Conservation (phyloP, 495 filamentous ascomycete genomes). For the Thermochaetoides thermophila region DNA sequence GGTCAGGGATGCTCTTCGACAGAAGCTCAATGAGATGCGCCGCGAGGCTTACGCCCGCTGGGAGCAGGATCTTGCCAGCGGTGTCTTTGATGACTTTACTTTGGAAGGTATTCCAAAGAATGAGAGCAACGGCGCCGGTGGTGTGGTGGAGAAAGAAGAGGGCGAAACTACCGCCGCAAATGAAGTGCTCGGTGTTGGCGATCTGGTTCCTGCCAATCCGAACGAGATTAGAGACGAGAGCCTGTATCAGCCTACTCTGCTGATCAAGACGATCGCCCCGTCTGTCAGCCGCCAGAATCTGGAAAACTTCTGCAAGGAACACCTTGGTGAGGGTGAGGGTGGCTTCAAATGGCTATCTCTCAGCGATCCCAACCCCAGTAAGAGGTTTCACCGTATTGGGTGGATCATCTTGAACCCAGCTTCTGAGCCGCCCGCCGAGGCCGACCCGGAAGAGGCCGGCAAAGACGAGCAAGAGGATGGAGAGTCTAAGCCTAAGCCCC, state of each 20-base stretch:
- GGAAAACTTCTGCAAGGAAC: constrained; percentile 81
- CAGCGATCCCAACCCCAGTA: constrained; percentile 90
- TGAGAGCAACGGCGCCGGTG: constrained; percentile 76
- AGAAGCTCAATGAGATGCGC: constrained; percentile 59
- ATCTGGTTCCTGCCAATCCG: constrained; percentile 64
- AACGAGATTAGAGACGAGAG: constrained; percentile 75
- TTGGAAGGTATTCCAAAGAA: constrained; percentile 91
- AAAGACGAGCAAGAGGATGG: constrained; percentile 41
- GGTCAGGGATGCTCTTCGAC: constrained; percentile 51
- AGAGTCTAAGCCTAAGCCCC: constrained; percentile 21
- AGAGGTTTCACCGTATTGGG: constrained; percentile 94
- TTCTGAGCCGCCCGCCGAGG: constrained; percentile 41
- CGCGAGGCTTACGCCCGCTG: constrained; percentile 63
- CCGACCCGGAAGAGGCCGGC: constrained; percentile 54
- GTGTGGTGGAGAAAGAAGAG: constrained; percentile 84
- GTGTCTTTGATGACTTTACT: constrained; percentile 85
- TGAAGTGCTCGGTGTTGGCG: constrained; percentile 82
- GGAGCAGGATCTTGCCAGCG: constrained; percentile 66
- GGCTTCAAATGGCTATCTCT: constrained; percentile 85
- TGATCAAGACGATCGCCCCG: constrained; percentile 97
- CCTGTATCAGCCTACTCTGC: constrained; percentile 69
- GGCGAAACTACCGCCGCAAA: constrained; percentile 79
- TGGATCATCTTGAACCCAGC: constrained; percentile 91
- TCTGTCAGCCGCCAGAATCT: constrained; percentile 90
- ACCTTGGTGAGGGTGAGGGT: constrained; percentile 71